Evolutionary conservation across 495 filamentous ascomycete genomes (phyloP), one percentile per base, ranked within the genome.

Genomic region (Penicillium dipodomyicola): DNA sequence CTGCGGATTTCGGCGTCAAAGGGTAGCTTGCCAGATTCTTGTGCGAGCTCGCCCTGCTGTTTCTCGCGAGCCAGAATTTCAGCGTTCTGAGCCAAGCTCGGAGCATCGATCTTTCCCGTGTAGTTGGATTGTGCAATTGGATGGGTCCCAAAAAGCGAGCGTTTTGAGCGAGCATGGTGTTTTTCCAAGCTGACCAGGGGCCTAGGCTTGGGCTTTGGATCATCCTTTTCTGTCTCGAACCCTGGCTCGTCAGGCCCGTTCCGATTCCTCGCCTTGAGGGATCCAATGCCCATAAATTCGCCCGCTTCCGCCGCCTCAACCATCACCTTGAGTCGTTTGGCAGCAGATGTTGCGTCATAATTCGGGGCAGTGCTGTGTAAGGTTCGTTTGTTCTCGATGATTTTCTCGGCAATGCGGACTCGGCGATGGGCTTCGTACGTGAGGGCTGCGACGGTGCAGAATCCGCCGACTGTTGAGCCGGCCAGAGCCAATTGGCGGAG

Each of bases 361-460:
- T 73, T 71, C 1, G 76, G 73, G 6, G 75, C 72, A 15, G 73
- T 77, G 19, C 73, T 72, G 48, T 73, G 76, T 15, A 79, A 54
- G 30, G 67, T 69, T 46, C 76, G 69, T 59, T 77, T 77, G 49
- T 73, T 79, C 57, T 75, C 69, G 57, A 77, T 59, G 40, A 77
- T 75, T 47, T 72, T 69, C 53, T 77, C 75, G 48, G 74, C 76
- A 8, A 76, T 59, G 10, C 65, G 56, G 52, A 76, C 68, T 40
- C 75, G 68, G 37, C 73, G 74, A 51, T 77, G 71, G 10, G 71
- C 67, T 60, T 79, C 74, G 58, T 76, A 77, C 14, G 72, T 76
- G 19, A 77, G 61, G 25, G 67, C 75, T 40, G 72, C 72, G 29
- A 76, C 63, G 15, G 72, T 69, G 37, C 76, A 79, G 49, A 75